Percentiles rank a stretch among this genome's conserved stretches.
Conservation (phyloP, 2,329 filamentous ascomycete species). For the Bipolaris oryzae region DNA sequence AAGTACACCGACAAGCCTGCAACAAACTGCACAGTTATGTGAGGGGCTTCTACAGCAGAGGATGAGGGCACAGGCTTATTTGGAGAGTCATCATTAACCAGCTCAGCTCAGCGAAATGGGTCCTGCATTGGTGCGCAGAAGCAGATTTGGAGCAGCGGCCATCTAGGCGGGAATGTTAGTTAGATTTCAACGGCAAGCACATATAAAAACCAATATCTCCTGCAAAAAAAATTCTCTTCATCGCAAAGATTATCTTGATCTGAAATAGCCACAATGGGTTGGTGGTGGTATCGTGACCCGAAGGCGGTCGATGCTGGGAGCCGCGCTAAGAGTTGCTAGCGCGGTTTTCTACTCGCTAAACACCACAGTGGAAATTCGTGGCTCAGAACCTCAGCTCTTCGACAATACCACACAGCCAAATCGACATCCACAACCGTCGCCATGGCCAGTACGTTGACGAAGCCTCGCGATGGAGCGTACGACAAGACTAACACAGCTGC, state of each 20-base stretch:
- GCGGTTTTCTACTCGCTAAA: constrained; percentile 19
- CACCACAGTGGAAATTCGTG: constrained; percentile 23
- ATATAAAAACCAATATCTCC: background rate
- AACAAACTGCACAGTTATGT: constrained; percentile 33
- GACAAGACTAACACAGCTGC: constrained; percentile 20
- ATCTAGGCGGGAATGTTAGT: too few relatives aligned
- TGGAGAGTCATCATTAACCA: background rate
- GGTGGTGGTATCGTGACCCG: background rate
- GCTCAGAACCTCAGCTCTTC: constrained; percentile 25
- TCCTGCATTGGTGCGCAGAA: background rate
- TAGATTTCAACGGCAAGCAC: background rate
- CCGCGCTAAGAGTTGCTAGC: constrained; percentile 15
- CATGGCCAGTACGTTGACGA: constrained; percentile 70
- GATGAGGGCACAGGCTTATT: background rate
- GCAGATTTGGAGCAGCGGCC: background rate
- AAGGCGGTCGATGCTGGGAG: constrained; percentile 4
- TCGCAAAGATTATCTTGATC: background rate
- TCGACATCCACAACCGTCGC: constrained; percentile 55
- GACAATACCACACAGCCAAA: constrained; percentile 39
- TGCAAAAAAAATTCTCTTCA: background rate
- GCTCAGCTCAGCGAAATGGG: background rate
- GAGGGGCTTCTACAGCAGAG: background rate
- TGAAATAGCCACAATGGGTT: background rate
- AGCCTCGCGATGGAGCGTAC: background rate
- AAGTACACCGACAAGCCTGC: constrained; percentile 26